A percentile compares a stretch with the other conserved stretches of the same genome.
Conservation (phyloP, 225 moss, liverwort and hornwort species). For the Takakia lepidozioides region DNA sequence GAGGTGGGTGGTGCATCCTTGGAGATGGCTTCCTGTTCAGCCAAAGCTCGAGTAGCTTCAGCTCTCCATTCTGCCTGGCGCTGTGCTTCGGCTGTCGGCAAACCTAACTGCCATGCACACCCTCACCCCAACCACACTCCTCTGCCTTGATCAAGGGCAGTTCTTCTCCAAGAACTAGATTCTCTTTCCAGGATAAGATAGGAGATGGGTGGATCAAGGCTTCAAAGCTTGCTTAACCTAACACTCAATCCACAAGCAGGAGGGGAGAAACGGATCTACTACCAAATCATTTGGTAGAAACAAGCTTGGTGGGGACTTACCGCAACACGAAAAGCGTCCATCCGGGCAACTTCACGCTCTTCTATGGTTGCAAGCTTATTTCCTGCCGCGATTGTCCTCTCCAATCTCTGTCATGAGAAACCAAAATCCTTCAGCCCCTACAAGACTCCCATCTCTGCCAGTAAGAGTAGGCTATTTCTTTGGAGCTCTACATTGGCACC, state of each 20-base stretch:
- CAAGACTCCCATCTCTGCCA: too few relatives aligned
- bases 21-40: conserved; percentile 57
- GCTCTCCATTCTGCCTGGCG: conserved; percentile 94
- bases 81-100: conserved; percentile 94
- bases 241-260: too few relatives aligned
- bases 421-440: not conserved
- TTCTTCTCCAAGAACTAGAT: too few relatives aligned
- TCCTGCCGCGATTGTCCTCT: conserved; percentile 78
- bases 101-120: conserved; percentile 82
- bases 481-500: too few relatives aligned
- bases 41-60: conserved; percentile 79
- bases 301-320: conserved; percentile 57
- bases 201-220: too few relatives aligned
- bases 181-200: too few relatives aligned
- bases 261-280: too few relatives aligned
- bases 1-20: conserved; percentile 39
- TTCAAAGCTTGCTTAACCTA: too few relatives aligned
- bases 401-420: conserved; percentile 53
- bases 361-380: conserved; percentile 74
- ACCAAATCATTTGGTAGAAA: too few relatives aligned
- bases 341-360: conserved; percentile 74
- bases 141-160: conserved; percentile 37
- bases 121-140: conserved; percentile 36
- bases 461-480: too few relatives aligned
- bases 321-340: conserved; percentile 90